phyloP scores from a whole-genome alignment of 2,329 filamentous ascomycete genomes.

The Fusarium beomiforme region DNA sequence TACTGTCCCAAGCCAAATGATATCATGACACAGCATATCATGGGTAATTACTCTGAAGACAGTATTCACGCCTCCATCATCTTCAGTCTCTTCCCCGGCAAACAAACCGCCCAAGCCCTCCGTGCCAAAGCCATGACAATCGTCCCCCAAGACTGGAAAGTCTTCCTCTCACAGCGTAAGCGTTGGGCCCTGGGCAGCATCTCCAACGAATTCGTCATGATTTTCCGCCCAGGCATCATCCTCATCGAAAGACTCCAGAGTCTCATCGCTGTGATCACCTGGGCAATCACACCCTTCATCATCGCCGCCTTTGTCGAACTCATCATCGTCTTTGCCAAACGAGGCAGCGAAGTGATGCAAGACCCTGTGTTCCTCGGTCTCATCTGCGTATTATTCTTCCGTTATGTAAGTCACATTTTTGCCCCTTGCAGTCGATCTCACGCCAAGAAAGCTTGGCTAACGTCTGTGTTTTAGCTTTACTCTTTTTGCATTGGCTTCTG shows the following conservation, averaged over 20 bases:
- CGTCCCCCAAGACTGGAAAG: slow-evolving; percentile 56
- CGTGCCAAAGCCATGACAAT: slow-evolving; percentile 58
- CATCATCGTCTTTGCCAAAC: slow-evolving; percentile 48
- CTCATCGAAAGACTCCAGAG: slow-evolving; percentile 57
- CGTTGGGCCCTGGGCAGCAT: slow-evolving; percentile 60
- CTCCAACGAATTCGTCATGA: slow-evolving; percentile 60
- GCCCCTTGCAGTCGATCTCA: background rate
- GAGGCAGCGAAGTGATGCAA: slow-evolving; percentile 47
- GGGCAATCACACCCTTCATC: slow-evolving; percentile 57
- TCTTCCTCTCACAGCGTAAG: slow-evolving; percentile 60
- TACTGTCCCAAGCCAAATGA: slow-evolving; percentile 61
- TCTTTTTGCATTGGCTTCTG: slow-evolving; percentile 55
- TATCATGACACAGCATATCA: slow-evolving; percentile 59
- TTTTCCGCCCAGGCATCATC: slow-evolving; percentile 55
- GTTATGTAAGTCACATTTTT: slow-evolving; percentile 50
- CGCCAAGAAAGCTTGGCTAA: slow-evolving; percentile 19
- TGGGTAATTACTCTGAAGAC: slow-evolving; percentile 60
- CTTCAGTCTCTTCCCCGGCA: slow-evolving; percentile 56
- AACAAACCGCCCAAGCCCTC: slow-evolving; percentile 58
- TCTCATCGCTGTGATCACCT: slow-evolving; percentile 57
- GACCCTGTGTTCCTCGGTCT: slow-evolving; percentile 51
- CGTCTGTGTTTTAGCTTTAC: slow-evolving; percentile 48
- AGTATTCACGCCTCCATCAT: slow-evolving; percentile 61
- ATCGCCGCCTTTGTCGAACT: slow-evolving; percentile 53
- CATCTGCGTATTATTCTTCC: slow-evolving; percentile 50